phyloP scores from a whole-genome alignment of 345 rosid species.

The Corymbia maculata region DNA sequence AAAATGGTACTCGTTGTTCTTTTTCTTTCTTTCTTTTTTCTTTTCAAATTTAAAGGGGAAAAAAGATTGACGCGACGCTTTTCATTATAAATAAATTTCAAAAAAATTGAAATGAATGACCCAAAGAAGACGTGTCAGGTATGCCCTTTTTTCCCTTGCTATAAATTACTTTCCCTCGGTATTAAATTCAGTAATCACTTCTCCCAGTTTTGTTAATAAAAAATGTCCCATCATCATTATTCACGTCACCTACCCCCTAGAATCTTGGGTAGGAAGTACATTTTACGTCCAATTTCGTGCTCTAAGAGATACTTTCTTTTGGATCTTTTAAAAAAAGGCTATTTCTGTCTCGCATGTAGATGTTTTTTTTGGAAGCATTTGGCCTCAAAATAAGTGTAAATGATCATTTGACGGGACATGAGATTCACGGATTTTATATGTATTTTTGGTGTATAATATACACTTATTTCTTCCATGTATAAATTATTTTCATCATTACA shows the following conservation, averaged over 20 bases:
- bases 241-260: not conserved
- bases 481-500: not conserved
- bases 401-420: not conserved
- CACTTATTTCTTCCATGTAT: not conserved
- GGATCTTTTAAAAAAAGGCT: not conserved
- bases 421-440: not conserved
- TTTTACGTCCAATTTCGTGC: not conserved
- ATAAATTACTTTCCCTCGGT: not conserved
- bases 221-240: not conserved
- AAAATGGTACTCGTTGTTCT: not conserved
- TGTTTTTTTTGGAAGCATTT: not conserved
- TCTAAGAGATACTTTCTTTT: not conserved
- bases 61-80: not conserved
- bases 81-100: fast-evolving
- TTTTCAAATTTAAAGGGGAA: not conserved
- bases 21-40: not conserved
- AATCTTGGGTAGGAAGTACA: not conserved
- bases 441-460: not conserved
- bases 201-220: not conserved
- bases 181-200: not conserved
- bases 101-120: not conserved
- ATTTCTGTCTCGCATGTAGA: not conserved
- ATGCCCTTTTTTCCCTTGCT: not conserved
- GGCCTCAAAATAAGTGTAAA: not conserved
- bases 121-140: not conserved